Conservation (phyloP, 2,329 filamentous ascomycete species). For the Neurospora sp. region DNA sequence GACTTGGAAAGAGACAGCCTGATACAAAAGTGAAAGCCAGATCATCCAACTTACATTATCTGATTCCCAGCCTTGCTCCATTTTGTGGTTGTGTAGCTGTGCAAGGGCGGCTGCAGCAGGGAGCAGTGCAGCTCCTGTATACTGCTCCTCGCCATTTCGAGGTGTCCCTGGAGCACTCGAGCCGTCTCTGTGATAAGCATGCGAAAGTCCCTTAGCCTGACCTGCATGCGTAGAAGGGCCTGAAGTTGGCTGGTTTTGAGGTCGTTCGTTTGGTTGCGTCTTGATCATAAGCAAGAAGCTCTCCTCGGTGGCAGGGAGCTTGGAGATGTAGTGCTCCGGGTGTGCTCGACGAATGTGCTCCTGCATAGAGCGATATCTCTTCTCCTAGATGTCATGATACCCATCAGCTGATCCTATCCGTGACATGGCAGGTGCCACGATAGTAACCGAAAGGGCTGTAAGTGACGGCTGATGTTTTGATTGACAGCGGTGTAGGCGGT, state of each 20-base stretch:
- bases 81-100: slow-evolving; percentile 68
- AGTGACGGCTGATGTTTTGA: slow-evolving; percentile 4
- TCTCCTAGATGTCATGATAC: slow-evolving; percentile 21
- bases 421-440: background rate
- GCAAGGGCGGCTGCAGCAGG: slow-evolving; percentile 79
- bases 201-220: slow-evolving; percentile 42
- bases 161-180: slow-evolving; percentile 59
- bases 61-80: slow-evolving; percentile 68
- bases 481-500: slow-evolving; percentile 8
- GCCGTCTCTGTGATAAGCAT: slow-evolving; percentile 58
- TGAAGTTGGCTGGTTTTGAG: slow-evolving; percentile 25
- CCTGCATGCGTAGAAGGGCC: slow-evolving; percentile 19
- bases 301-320: slow-evolving; percentile 95
- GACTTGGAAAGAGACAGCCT: slow-evolving; percentile 1
- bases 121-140: slow-evolving; percentile 51
- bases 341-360: slow-evolving; percentile 97
- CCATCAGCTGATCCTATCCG: slow-evolving; percentile 13
- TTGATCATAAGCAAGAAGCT: slow-evolving; percentile 96
- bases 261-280: slow-evolving; percentile 55
- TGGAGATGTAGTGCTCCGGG: slow-evolving; percentile 93
- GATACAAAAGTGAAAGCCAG: background rate
- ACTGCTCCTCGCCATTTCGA: slow-evolving; percentile 60
- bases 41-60: slow-evolving; percentile 52
- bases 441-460: background rate
- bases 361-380: slow-evolving; percentile 87